Base-by-base conservation (phyloP, 139 green algal species). In the Monoraphidium neglectum region DNA sequence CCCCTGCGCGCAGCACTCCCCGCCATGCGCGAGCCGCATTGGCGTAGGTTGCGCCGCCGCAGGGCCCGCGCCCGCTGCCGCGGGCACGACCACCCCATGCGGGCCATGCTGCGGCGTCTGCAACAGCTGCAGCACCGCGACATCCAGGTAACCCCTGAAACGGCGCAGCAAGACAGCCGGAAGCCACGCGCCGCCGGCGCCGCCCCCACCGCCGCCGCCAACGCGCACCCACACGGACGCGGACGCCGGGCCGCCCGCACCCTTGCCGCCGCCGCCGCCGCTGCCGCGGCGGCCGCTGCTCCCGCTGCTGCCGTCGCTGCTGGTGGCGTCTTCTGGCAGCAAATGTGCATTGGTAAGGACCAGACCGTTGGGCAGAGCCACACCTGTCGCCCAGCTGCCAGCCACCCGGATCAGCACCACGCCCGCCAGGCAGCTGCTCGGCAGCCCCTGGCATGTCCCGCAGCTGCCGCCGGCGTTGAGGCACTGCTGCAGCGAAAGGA, bases 271-370 rank as follows among this genome's bases (percentile, higher is more conserved):
- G 63, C n/a, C 10, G 63, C 18, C 28, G 60, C 28, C 28, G 28
- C 60, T 8, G 37, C 43, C 12, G 36, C 26, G 26, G 56, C 28
- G 46, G 2, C 12, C 15, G 63, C 30, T 0, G 78, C 33, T 15
- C 33, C 30, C 15, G n/a, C 32, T 4, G 35, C 40, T 51, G 65
- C 43, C 35, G 15, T 15, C 16, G 68, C 33, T 1, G 80, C 36
- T 68, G 51, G 1, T 57, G 54, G 40, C 30, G 57, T 46, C 70
- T 35, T 26, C 38, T 3, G 85, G 59, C 4, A 94, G 71, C 37
- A 95, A 72, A 69, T 97, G 92, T 28, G 92, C 92, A 60, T 95
- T 97, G 8, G 92, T 97, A 1, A 97, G 53, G 3, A 97, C 60
- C n/a, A 89, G 70, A 5, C 89, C 86, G 0, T 13, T 26, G n/a